Conservation (phyloP, 176 grass and related monocot species). For the Typha latifolia region DNA sequence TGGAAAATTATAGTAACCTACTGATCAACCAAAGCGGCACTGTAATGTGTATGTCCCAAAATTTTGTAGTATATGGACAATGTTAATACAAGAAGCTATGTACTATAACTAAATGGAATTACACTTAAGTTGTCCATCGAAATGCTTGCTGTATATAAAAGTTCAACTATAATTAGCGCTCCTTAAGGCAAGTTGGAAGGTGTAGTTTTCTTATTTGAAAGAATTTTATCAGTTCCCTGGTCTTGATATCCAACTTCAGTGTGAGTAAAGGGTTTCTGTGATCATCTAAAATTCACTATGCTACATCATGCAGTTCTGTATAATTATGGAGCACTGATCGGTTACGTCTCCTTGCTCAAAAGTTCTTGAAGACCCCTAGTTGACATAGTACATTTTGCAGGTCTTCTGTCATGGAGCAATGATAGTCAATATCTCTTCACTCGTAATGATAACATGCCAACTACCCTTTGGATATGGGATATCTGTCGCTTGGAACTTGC, state of each 20-base stretch:
- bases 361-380: constrained; percentile 9
- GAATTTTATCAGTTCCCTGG: too few relatives aligned
- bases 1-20: too few relatives aligned
- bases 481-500: constrained; percentile 78
- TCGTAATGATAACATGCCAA: constrained; percentile 87
- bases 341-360: background rate
- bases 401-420: constrained; percentile 76
- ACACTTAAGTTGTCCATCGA: too few relatives aligned
- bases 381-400: constrained; percentile 18
- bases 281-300: background rate
- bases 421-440: constrained; percentile 85
- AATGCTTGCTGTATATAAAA: too few relatives aligned
- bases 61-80: too few relatives aligned
- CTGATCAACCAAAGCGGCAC: too few relatives aligned
- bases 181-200: background rate
- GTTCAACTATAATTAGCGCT: too few relatives aligned
- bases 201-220: background rate
- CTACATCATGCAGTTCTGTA: background rate
- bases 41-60: too few relatives aligned
- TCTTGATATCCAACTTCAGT: too few relatives aligned
- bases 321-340: background rate
- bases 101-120: too few relatives aligned
- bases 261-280: too few relatives aligned
- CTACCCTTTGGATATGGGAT: constrained; percentile 92
- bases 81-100: too few relatives aligned